Conservation (phyloP, 306 rosid genomes). For the Cicer cuneatum region DNA sequence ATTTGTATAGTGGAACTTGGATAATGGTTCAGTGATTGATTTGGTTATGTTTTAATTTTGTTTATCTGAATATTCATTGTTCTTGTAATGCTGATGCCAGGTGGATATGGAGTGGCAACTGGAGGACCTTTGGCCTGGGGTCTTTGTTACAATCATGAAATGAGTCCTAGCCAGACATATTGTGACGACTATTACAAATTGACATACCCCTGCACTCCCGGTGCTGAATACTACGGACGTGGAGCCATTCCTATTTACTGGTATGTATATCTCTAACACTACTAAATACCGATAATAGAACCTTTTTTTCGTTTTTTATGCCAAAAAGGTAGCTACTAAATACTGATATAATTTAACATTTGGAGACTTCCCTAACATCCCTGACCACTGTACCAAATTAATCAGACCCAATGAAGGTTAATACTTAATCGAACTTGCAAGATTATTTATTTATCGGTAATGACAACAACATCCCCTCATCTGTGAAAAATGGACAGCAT, state of each 20-base stretch:
- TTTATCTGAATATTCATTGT: slow-evolving; percentile 11
- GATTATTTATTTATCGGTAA: slow-evolving; percentile 22
- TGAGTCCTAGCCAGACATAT: slow-evolving; percentile 94
- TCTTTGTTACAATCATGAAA: slow-evolving; percentile 88
- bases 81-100: slow-evolving; percentile 54
- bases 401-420: not conserved
- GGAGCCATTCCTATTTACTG: slow-evolving; percentile 96
- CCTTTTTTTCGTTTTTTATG: slow-evolving; percentile 14
- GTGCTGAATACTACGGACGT: slow-evolving; percentile 93
- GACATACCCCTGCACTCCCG: slow-evolving; percentile 90
- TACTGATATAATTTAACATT: not conserved
- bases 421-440: not conserved
- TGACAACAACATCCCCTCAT: not conserved
- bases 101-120: slow-evolving; percentile 97
- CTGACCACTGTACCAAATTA: slow-evolving; percentile 15
- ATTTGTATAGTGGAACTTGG: not conserved
- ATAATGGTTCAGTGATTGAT: not conserved
- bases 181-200: slow-evolving; percentile 82
- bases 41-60: slow-evolving; percentile 20
- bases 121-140: slow-evolving; percentile 99
- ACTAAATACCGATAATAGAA: not conserved
- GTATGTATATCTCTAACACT: slow-evolving; percentile 48
- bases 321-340: not conserved
- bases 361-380: not conserved
- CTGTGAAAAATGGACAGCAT: not conserved